Base-by-base conservation (phyloP, 1,284 basidiomycete species). In the Schizopora paradoxa region DNA sequence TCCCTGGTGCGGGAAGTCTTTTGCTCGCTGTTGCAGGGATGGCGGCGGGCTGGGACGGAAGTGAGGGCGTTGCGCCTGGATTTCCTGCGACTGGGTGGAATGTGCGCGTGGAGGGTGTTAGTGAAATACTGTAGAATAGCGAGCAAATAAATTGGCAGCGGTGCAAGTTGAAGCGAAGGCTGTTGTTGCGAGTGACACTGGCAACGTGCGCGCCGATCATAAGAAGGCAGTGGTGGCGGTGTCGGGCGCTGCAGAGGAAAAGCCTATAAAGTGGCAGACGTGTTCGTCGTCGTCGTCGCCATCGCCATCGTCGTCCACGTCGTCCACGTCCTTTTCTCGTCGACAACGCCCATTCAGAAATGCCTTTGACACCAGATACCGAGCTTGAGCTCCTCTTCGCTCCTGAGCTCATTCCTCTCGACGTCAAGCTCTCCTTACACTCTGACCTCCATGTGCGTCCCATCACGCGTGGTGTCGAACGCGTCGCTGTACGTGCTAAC, bases 341-440 rank as follows among this genome's bases (percentile, higher is more conserved):
- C n/a, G n/a, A n/a, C n/a, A n/a, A n/a, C 33, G 10, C 10, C 8
- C 14, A 16, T 35, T 35, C 10, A 31, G 31, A 22, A 3, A 66
- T 66, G 66, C 56, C 65, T 35, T 77, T 85, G 66, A 89, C 86
- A 6, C 76, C 79, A 23, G 83, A 88, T 59, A 65, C 66, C 37
- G 61, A 77, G 36, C 82, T 93, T 48, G 80, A 89, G 56, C 77
- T 94, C 36, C 69, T 86, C 48, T 93, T 92, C 66, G 70, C 82
- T 25, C 58, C 79, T 26, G 69, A 77, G 35, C 69, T 85, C 58
- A 83, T 91, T 57, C 78, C 85, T 0, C 56, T 61, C 2, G 73
- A 82, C 26, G 76, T 85, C 46, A 73, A 72, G 51, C 63, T 67
- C 4, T 68, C 72, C 48, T 67, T 90, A 2, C 79, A 77, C 21